A percentile compares a stretch with the other conserved stretches of the same genome.
Conservation (phyloP, 345 rosid genomes). For the Punica granatum region DNA sequence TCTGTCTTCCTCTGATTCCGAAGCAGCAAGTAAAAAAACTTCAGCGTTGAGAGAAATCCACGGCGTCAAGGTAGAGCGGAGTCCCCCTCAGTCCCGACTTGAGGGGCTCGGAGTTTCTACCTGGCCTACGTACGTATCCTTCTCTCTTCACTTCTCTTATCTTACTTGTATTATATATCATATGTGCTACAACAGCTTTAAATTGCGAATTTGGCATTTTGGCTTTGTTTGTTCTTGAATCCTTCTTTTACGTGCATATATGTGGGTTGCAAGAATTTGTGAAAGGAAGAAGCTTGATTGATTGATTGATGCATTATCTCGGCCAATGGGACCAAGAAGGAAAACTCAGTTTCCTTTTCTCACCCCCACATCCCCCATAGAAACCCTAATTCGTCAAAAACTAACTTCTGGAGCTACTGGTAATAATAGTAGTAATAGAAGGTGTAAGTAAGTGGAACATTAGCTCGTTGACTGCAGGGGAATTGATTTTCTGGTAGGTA, state of each 20-base stretch:
- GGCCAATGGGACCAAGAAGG: background rate
- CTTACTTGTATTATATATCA: background rate
- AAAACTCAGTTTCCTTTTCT: too few species aligned
- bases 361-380: too few species aligned
- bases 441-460: too few species aligned
- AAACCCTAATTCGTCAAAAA: too few species aligned
- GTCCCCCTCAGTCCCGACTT: constrained; percentile 32
- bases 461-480: too few species aligned
- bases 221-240: background rate
- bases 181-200: background rate
- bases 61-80: constrained; percentile 35
- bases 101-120: constrained; percentile 27
- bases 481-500: too few species aligned
- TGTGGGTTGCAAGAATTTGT: background rate
- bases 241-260: too few species aligned
- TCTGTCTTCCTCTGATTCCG: background rate
- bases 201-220: background rate
- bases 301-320: background rate
- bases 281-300: background rate
- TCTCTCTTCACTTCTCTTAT: background rate
- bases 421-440: too few species aligned
- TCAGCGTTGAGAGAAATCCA: constrained; percentile 15
- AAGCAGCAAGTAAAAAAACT: background rate
- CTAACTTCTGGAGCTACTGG: background rate
- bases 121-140: constrained; percentile 37